Evolutionary conservation across 1,139 yeast genomes (phyloP).

Genomic region (Lodderomyces oxycetoniae): DNA sequence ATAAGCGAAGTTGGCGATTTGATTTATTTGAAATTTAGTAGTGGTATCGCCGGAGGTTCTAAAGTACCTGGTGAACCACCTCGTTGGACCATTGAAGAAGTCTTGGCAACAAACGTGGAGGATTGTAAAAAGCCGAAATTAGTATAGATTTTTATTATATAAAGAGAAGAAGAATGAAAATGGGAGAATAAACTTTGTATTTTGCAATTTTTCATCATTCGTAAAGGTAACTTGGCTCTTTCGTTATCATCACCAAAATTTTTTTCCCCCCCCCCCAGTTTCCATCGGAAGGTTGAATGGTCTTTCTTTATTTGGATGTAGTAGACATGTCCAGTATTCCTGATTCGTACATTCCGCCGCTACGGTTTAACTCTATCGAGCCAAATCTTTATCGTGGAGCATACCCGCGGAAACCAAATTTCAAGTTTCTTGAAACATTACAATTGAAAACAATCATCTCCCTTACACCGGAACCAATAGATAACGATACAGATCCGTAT

Average conservation of each 20-base stretch:
- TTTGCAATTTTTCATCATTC: too few species aligned
- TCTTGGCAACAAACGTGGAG: constrained; percentile 63
- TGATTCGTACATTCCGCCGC: constrained; percentile 65
- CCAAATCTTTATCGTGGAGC: constrained; percentile 77
- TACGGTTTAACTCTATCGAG: constrained; percentile 69
- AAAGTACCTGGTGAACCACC: constrained; percentile 56
- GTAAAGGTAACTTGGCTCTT: too few species aligned
- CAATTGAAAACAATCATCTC: constrained; percentile 70
- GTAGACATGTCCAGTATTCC: too few species aligned
- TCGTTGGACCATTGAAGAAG: constrained; percentile 76
- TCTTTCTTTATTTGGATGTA: too few species aligned
- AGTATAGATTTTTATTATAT: too few species aligned
- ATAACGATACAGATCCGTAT: constrained; percentile 46
- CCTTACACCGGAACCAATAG: constrained; percentile 71
- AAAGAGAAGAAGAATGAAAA: too few species aligned
- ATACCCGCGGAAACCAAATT: constrained; percentile 74
- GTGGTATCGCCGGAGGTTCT: constrained; percentile 70
- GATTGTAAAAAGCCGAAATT: constrained; percentile 51
- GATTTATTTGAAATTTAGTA: constrained; percentile 69
- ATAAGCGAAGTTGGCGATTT: constrained; percentile 78
- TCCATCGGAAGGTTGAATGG: too few species aligned
- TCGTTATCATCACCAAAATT: too few species aligned
- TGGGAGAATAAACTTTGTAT: too few species aligned
- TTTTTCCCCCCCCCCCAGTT: too few species aligned
- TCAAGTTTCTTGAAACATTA: constrained; percentile 65